Base-by-base conservation (phyloP, 2,329 filamentous ascomycete genomes). In the Neophaeococcomyces mojaviensis region DNA sequence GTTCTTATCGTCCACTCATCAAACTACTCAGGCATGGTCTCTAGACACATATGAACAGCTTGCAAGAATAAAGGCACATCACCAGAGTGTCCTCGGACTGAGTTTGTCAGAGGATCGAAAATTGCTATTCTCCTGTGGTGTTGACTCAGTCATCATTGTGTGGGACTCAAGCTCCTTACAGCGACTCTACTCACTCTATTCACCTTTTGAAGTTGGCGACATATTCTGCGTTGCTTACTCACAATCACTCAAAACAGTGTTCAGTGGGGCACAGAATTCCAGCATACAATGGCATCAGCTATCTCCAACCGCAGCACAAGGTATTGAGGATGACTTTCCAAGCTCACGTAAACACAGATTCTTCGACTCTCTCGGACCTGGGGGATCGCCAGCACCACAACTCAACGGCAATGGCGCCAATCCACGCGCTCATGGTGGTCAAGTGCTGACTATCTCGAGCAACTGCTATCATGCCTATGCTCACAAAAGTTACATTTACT, bases 211-310 rank as follows among this genome's bases (percentile, higher is more conserved):
- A 58, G 86, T 95, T 33, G 92, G 92, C 49, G 92, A 98, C 68
- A 81, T 98, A 49, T 97, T 97, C 64, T 94, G 88, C 56, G 82
- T 95, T n/a, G 84, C 84, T 1, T 96, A 94, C 64, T 95, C 88
- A 3, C 70, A 80, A 5, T 76, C 81, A 55, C 74, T 87, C 58
- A 78, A 90, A 55, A 94, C 85, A 0, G 76, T 95, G 3, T 97
- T 95, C 63, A 78, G 95, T 35, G 92, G 92, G 47, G 87, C 88
- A 1, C 92, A 97, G 62, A 96, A 97, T 61, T 50, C 57, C 60
- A 49, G 65, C 50, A 45, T 44, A 35, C 40, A 38, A 6, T 44
- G 41, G 41, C 41, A 44, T n/a, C 41, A 44, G 15, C 22, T 44
- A 13, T 44, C 70, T 75, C 55, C 84, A 77, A 15, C 68, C 72